Base-by-base conservation (phyloP, 1,284 basidiomycete species). In the Ceratobasidium sp. region DNA sequence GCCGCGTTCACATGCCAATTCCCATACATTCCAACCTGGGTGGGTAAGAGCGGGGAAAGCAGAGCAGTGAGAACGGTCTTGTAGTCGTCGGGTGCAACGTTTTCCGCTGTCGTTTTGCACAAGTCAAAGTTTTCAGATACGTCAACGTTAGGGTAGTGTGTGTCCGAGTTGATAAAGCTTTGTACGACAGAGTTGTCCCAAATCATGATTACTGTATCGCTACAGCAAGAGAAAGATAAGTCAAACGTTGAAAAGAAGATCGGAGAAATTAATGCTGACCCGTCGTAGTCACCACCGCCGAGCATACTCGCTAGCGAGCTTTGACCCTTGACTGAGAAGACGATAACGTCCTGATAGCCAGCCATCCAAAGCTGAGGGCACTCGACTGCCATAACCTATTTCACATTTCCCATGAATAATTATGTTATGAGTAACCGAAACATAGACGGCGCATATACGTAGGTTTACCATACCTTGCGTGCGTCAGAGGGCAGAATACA, bases 201-300 rank as follows among this genome's bases (percentile, higher is more conserved):
- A 22, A 75, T 75, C 64, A 75, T 29, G 1, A 41, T 66, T 1
- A 62, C 73, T 7, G 63, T 75, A 31, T 67, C 73, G 36, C 73
- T 72, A 17, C 5, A 9, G 17, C 11, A 54, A 11, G 57, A 60
- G 6, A 41, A n/a, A 41, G 11, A 41, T 44, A 60, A 44, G 19
- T 15, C 7, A 36, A 60, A 7, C 2, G 3, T 36, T 33, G 6
- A 4, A 41, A 41, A 41, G 45, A 6, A 51, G 11, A 11, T n/a
- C n/a, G 22, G 11, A 64, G 3, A 11, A 19, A 64, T 11, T 15
- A 4, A 11, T n/a, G 17, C 57, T 7, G 15, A 62, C 69, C 69
- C 73, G 36, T 75, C 73, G 29, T 75, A 75, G 27, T 75, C 73
- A 17, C 73, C 73, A n/a, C 73, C 73, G 1, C 64, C 73, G 29